These are phyloP conservation scores for Phaseolus coccineus DNA, from an alignment of 331 rosid genomes.

Conservation along the genomic window DNA sequence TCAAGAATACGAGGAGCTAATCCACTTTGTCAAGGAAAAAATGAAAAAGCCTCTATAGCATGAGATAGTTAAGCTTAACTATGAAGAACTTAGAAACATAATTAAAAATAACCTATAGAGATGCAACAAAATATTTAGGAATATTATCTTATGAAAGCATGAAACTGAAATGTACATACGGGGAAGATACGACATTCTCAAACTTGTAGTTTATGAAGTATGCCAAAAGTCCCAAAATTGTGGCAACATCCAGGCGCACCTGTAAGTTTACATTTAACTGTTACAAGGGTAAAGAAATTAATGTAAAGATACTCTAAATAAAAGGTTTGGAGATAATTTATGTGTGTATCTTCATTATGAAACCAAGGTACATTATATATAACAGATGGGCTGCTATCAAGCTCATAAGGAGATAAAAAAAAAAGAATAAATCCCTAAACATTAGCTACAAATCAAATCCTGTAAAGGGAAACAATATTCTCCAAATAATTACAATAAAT, in stretches of 20 bases:
- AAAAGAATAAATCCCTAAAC: too few species aligned
- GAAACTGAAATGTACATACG: constrained; percentile 63
- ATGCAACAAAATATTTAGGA: constrained; percentile 35
- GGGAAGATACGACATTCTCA: constrained; percentile 76
- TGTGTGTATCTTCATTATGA: too few species aligned
- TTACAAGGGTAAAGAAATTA: constrained; percentile 38
- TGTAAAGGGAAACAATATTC: too few species aligned
- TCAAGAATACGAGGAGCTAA: too few species aligned
- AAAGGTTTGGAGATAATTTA: too few species aligned
- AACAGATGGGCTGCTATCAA: too few species aligned
- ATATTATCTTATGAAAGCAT: constrained; percentile 19
- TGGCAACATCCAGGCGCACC: constrained; percentile 95
- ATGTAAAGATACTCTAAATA: constrained; percentile 18
- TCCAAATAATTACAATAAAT: too few species aligned
- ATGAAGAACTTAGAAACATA: constrained; percentile 1
- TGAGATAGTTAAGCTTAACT: constrained; percentile 15
- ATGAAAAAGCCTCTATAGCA: too few species aligned
- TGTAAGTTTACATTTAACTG: constrained; percentile 46
- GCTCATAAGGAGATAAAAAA: too few species aligned
- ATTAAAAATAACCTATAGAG: constrained; percentile 22
- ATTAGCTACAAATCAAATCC: too few species aligned
- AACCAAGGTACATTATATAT: too few species aligned
- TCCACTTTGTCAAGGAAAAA: too few species aligned
- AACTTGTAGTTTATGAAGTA: constrained; percentile 94
- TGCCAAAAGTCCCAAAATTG: constrained; percentile 87